Base-by-base conservation (phyloP, 2,329 filamentous ascomycete genomes). In the Endoconidiophora laricicola region DNA sequence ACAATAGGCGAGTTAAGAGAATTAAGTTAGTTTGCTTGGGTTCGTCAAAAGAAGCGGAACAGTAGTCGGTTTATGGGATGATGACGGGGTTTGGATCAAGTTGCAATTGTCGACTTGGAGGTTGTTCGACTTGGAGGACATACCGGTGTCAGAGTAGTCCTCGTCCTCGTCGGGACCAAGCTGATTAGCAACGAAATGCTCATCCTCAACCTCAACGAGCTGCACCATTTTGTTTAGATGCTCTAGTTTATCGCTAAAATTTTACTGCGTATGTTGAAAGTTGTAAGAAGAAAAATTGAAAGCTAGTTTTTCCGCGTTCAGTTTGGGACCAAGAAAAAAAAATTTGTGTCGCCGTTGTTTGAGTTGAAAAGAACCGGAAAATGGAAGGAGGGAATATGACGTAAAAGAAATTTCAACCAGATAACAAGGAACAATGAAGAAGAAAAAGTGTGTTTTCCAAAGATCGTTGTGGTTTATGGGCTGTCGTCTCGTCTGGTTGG, bases 121-220 rank as follows among this genome's bases (percentile, higher is more conserved):
- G 9, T n/a, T 38, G 23, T 37, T 45, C 12, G 7, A 10, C 7
- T 33, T 33, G 26, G 45, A 42, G 44, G 50, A 66, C 72, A 57
- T 76, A 94, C 90, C 90, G 56, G 85, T 90, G 65, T 95, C 90
- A 57, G 84, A 91, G 72, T 84, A 94, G 70, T 94, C 90, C 53
- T 93, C 86, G 50, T 90, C 84, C 58, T 91, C 82, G 58, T 87
- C 81, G 54, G 80, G 77, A 52, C 76, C 72, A 55, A 79, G 69
- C 61, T 83, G 80, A 58, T 73, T 70, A 65, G 77, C 71, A 69
- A 82, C 74, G 73, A 95, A 94, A 69, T 93, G 85, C 75, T 95
- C 88, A 65, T 96, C 90, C 64, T 93, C 82, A 62, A 96, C 90
- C 73, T 96, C 90, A 64, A 86, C 85, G 63, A 96, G 85, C 69